Evolutionary conservation across 2,329 filamentous ascomycete genomes (phyloP), one percentile per base, ranked within the genome.

Genomic region (Chalara sp.): DNA sequence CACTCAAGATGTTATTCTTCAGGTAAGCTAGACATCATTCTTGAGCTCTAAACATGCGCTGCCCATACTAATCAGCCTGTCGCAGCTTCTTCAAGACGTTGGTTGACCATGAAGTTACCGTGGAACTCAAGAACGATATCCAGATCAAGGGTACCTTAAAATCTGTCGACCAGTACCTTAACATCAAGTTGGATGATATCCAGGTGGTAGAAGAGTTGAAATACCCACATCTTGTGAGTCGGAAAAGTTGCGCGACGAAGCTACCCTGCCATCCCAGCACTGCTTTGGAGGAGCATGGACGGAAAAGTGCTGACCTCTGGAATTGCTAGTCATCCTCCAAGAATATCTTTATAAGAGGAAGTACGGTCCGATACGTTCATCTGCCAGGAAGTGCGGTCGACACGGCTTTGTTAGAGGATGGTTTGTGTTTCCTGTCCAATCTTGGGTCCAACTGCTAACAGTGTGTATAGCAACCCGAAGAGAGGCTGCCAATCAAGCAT

Each of bases 41-140:
- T 41, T 6, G 42, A 11, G 1, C 32, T 43, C n/a, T 49, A 33
- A n/a, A 13, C 21, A 21, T 31, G 7, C 31, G 44, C n/a, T 21
- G 21, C 39, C 30, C 29, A 47, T 44, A 11, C 55, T 50, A 30
- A 53, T 41, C 40, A 29, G 10, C 31, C 33, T 11, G 32, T 29
- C 39, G 35, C 50, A 93, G 88, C 75, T 97, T 96, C 76, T 97
- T 97, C 83, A 97, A 97, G 72, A 97, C 92, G 49, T 87, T 97
- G 65, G 95, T 96, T 68, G 93, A 96, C 76, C 87, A 93, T 61
- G 85, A 95, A 76, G 91, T 99, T 65, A 97, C 91, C 44, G 90
- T 99, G 67, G 93, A 99, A 76, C 87, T 99, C 69, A 99, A 99
- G 75, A 99, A 99, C 70, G 93, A 99, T 73, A 95, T 99, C 62